A percentile compares a stretch with the other conserved stretches of the same genome.
These are phyloP conservation scores for Medicago ruthenica DNA, from an alignment of 306 rosid species.

Conservation along the genomic window DNA sequence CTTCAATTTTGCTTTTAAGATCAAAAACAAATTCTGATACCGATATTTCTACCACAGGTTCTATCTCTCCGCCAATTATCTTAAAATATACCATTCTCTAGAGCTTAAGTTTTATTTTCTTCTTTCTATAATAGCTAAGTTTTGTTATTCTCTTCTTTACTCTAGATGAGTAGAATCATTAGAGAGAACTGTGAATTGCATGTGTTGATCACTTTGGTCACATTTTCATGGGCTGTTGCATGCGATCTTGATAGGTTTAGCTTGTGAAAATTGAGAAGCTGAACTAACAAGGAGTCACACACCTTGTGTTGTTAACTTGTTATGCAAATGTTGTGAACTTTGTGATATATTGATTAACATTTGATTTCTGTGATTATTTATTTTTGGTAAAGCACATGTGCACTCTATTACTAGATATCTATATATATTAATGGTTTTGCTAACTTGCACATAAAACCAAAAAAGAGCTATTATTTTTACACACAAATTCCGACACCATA, in stretches of 20 bases:
- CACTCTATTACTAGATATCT: not conserved
- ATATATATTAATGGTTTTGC: not conserved
- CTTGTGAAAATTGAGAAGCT: conserved; percentile 34
- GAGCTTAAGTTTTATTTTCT: not conserved
- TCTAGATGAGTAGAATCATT: not conserved
- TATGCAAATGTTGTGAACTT: conserved; percentile 22
- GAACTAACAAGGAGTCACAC: conserved; percentile 44
- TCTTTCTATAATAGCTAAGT: not conserved
- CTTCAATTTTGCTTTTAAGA: conserved; percentile 41
- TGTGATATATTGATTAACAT: conserved; percentile 40
- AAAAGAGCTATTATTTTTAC: no score
- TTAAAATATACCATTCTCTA: conserved; percentile 28
- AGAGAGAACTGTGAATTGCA: conserved; percentile 21
- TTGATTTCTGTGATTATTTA: conserved; percentile 26
- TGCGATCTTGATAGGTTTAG: conserved; percentile 7
- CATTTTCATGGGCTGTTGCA: conserved; percentile 23
- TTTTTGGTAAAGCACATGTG: not conserved
- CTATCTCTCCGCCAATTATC: conserved; percentile 43
- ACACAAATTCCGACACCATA: no score
- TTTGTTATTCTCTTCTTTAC: not conserved
- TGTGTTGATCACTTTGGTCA: conserved; percentile 14
- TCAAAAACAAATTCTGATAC: conserved; percentile 19
- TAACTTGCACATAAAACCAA: not conserved
- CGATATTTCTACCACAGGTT: conserved; percentile 33
- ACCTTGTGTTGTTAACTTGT: conserved; percentile 30